Base-by-base conservation (phyloP, 495 filamentous ascomycete genomes). In the Jackrogersella multiformis region DNA sequence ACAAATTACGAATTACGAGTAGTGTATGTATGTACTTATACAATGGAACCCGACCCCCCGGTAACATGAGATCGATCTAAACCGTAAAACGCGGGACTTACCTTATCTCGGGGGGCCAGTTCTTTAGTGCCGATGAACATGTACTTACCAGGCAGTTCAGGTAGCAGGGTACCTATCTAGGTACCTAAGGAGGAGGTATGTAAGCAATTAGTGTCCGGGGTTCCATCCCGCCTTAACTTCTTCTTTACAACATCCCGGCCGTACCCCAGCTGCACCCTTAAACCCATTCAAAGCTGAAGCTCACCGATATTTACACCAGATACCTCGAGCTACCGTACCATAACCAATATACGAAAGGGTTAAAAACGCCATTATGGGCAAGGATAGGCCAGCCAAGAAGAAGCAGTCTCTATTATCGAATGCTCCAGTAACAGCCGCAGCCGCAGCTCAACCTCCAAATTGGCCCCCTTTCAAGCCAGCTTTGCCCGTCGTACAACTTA, bases 381-480 rank as follows among this genome's bases (percentile, higher is more conserved):
- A 56, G 56, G 61, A 63, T 66, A 64, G 59, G n/a, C 45, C 62
- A 28, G 32, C 56, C 30, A 62, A 57, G 26, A 70, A 64, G 39
- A 68, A 51, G 15, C 58, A 51, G 52, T 54, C 66, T n/a, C n/a
- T n/a, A 64, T 55, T 49, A 49, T 20, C 46, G 24, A 61, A 56
- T 32, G 42, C 57, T 48, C 28, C 61, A 12, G 48, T 51, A 52
- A 41, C 42, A 10, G 21, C 21, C n/a, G 42, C 56, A 44, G 18
- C 64, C 42, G 20, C 55, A 45, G 20, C 42, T 41, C 60, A 56
- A 61, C 56, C 76, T 16, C 90, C 89, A 44, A 80, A 87, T 73
- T 97, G 94, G 94, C 94, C 94, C 20, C 75, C 84, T 15, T 87
- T 97, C 66, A 86, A 84, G 59, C 93, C 93, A 21, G 75, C 90